Base-by-base conservation (phyloP, 306 rosid genomes). In the Leucaena leucocephala region DNA sequence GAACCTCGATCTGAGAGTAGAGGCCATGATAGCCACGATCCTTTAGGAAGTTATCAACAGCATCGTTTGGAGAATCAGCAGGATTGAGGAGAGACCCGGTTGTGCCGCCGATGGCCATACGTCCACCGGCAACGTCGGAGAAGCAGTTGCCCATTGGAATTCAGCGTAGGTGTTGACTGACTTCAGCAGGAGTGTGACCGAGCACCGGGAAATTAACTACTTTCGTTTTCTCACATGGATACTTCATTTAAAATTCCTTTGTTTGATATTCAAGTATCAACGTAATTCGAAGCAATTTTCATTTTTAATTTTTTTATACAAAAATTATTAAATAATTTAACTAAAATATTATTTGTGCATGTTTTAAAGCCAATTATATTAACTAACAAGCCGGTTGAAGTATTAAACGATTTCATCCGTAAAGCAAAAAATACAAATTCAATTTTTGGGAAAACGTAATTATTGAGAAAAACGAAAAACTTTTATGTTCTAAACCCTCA, bases 1-100 rank as follows among this genome's bases (percentile, higher is more conserved):
- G 55, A 16, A 90, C 94, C 94, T 90, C 91, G 87, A 88, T 90
- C 91, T 90, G 88, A 75, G 91, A 86, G 82, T 79, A 86, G 86
- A 83, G 82, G 59, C 92, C 88, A 15, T 80, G 77, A 81, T 86
- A 81, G 83, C 91, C 94, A 12, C 83, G 91, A 68, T 83, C 82
- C 73, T 68, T 84, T 65, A 88, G 87, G 81, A 85, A 76, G 21
- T 45, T 8, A 74, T 85, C 88, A 39, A 90, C 79, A 72, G 91
- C 90, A 7, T 80, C 89, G 83, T 85, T 88, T 8, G 88, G 72
- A 11, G 71, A 74, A 70, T 80, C 84, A 71, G 57, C 40, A n/a
- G 82, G 81, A 61, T 82, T 86, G 45, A 71, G 75, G 61, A 9
- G 65, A 63, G 43, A 35, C 44, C 43, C 44, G 43, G 48, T 48